Conservation (phyloP, 164 flowering plant species). For the Vitis cinerea region DNA sequence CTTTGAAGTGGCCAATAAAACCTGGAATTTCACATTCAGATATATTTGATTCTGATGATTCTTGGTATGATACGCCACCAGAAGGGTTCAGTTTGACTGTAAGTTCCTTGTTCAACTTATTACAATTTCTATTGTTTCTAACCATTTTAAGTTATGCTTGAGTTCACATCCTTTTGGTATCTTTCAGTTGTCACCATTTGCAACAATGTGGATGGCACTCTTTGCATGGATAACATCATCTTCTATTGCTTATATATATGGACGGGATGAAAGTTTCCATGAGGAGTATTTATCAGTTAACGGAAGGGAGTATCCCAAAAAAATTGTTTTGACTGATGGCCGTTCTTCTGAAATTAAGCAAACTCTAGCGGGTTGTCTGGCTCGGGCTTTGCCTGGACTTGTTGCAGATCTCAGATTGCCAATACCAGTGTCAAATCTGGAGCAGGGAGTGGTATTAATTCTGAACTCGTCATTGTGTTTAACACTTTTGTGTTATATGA, state of each 20-base stretch:
- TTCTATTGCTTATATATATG: slow-evolving; percentile 85
- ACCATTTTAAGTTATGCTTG: not conserved
- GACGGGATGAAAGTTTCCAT: slow-evolving; percentile 59
- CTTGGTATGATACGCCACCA: slow-evolving; percentile 82
- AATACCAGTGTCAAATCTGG: slow-evolving; percentile 61
- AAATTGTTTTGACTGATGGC: slow-evolving; percentile 55
- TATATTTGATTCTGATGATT: slow-evolving; percentile 55
- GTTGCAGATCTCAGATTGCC: slow-evolving; percentile 58
- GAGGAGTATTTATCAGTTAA: slow-evolving; percentile 61
- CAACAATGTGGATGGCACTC: slow-evolving; percentile 80
- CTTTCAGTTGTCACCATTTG: slow-evolving; percentile 78
- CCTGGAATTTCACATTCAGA: slow-evolving; percentile 44
- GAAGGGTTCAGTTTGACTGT: slow-evolving; percentile 77
- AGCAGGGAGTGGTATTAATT: slow-evolving; percentile 61
- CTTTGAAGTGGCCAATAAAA: slow-evolving; percentile 58
- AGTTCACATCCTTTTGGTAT: not conserved
- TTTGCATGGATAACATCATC: slow-evolving; percentile 90
- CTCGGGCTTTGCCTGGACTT: slow-evolving; percentile 67
- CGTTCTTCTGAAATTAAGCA: slow-evolving; percentile 85
- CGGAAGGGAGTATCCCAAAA: slow-evolving; percentile 76
- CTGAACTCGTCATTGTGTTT: not conserved
- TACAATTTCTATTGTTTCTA: not conserved
- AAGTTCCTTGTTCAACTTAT: slow-evolving; percentile 22
- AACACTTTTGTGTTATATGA: not conserved
- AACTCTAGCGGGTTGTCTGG: slow-evolving; percentile 66